Evolutionary conservation across 768 basidiomycete genomes (phyloP).

Genomic region (Pleurotus tuber-regium): DNA sequence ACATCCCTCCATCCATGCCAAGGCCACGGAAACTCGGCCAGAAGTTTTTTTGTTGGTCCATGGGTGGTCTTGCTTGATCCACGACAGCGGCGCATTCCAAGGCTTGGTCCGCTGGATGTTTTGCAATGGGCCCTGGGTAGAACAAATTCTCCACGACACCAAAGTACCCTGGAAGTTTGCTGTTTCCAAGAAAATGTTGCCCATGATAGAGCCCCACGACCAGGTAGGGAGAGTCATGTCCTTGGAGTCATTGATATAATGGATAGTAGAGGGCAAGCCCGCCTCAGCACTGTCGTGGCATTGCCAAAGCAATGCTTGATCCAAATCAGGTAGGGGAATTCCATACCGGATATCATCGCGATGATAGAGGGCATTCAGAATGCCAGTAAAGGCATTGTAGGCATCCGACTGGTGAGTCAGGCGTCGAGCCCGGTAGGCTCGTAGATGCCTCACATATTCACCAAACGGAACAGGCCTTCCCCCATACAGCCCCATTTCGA

Average conservation of each 20-base stretch:
- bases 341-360: background rate
- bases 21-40: background rate
- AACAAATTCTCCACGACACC: background rate
- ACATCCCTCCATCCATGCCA: constrained; percentile 1
- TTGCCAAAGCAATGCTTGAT: background rate
- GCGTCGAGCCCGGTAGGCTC: background rate
- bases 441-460: background rate
- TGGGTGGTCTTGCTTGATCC: background rate
- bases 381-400: constrained; percentile 1
- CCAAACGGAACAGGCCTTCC: background rate
- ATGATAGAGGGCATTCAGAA: background rate
- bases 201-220: constrained; percentile 2
- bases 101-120: background rate
- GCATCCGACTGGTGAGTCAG: background rate
- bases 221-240: background rate
- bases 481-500: constrained; percentile 1
- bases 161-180: constrained; percentile 5
- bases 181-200: background rate
- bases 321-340: background rate
- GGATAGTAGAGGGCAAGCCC: background rate
- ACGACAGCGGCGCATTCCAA: background rate
- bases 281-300: background rate
- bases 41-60: background rate
- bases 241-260: background rate
- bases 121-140: no score